A percentile compares a stretch with the other conserved stretches of the same genome.
phyloP scores from a whole-genome alignment of 148 eudicot species.

The Amaranthus cruentus region DNA sequence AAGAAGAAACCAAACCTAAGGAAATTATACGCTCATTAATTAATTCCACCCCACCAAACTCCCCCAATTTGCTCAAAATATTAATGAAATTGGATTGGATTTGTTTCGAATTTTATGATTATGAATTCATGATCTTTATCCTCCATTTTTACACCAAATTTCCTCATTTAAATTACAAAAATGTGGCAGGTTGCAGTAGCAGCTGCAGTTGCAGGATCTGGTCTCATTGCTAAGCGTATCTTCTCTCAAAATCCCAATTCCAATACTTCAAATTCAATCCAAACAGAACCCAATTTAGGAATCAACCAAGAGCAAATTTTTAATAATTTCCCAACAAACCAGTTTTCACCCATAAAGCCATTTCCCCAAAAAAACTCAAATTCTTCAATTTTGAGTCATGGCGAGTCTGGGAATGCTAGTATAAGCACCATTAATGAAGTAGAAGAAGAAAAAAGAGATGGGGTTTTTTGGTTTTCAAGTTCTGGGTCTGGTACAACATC shows the following conservation, averaged over 20 bases:
- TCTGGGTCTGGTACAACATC: conserved; percentile 32
- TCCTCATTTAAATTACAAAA: background rate
- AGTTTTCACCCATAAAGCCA: conserved; percentile 4
- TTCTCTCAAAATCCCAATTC: conserved; percentile 12
- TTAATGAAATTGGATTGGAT: no score
- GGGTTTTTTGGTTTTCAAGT: conserved; percentile 60
- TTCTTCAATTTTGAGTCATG: background rate
- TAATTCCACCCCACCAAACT: conserved; percentile 1
- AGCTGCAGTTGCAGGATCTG: conserved; percentile 73
- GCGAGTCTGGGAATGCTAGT: conserved; percentile 1
- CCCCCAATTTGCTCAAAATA: background rate
- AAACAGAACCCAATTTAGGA: conserved; percentile 1
- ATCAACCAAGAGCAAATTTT: conserved; percentile 1
- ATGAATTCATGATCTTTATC: no score
- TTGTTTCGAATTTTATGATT: background rate
- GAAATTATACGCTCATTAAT: background rate
- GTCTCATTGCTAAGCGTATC: conserved; percentile 44
- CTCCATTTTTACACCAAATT: no score
- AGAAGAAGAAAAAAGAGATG: conserved; percentile 16
- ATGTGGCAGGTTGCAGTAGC: conserved; percentile 64
- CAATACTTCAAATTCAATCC: conserved; percentile 10
- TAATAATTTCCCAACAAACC: conserved; percentile 7
- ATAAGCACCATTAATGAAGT: conserved; percentile 3
- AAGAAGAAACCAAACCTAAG: background rate
- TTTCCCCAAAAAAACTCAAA: conserved; percentile 8